These are phyloP conservation scores for Catharanthus roseus DNA, from an alignment of 257 asterid species.

Conservation along the genomic window DNA sequence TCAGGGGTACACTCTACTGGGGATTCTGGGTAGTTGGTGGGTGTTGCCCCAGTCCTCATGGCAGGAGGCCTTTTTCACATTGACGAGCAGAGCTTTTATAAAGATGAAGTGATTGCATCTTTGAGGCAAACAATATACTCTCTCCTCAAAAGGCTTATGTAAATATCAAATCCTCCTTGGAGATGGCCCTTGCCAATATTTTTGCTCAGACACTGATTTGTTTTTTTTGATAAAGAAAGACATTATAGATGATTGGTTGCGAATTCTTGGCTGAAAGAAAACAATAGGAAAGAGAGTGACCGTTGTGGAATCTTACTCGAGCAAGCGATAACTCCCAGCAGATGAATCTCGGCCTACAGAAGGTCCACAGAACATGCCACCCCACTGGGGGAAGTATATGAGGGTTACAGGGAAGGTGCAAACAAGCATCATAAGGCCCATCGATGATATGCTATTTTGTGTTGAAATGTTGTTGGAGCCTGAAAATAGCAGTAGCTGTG, in stretches of 20 bases:
- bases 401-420: slow-evolving; percentile 33
- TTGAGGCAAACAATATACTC: neutral
- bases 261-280: neutral
- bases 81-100: neutral
- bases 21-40: slow-evolving; percentile 46
- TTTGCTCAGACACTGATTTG: neutral
- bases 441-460: slow-evolving; percentile 37
- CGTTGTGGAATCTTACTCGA: neutral
- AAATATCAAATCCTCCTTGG: neutral
- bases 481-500: slow-evolving; percentile 45
- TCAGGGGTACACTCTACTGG: slow-evolving; percentile 22
- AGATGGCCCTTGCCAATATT: neutral
- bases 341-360: neutral
- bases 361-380: slow-evolving; percentile 53
- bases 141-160: neutral
- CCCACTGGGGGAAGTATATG: slow-evolving; percentile 44
- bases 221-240: neutral
- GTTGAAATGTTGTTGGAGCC: slow-evolving; percentile 37
- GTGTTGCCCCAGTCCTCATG: slow-evolving; percentile 28
- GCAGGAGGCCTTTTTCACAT: slow-evolving; percentile 7
- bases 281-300: neutral
- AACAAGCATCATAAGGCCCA: slow-evolving; percentile 51
- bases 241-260: neutral
- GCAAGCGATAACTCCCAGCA: slow-evolving; percentile 13
- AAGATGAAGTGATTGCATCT: neutral